These are phyloP conservation scores for Aspergillus carlsbadensis DNA, from an alignment of 495 filamentous ascomycete genomes.

Conservation along the genomic window DNA sequence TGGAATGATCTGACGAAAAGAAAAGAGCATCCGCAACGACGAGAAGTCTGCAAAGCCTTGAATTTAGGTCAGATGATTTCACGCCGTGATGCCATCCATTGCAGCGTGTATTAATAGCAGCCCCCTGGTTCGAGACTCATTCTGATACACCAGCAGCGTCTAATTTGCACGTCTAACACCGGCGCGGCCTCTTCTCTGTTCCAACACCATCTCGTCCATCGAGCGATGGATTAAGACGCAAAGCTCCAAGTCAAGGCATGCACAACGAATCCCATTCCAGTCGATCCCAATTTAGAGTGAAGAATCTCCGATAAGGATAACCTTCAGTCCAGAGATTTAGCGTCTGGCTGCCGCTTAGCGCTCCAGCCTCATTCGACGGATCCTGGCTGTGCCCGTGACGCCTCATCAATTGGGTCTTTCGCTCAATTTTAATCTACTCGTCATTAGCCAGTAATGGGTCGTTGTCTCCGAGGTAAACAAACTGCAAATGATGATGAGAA, in stretches of 20 bases:
- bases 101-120: slow-evolving; percentile 10
- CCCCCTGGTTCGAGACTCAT: slow-evolving; percentile 11
- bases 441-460: too few species aligned
- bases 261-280: background rate
- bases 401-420: background rate
- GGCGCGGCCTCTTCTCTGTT: background rate
- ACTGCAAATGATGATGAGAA: background rate
- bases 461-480: too few species aligned
- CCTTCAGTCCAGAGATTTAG: background rate
- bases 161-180: background rate
- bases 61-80: slow-evolving; percentile 6
- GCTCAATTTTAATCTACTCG: too few species aligned
- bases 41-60: slow-evolving; percentile 7
- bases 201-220: background rate
- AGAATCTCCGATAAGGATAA: background rate
- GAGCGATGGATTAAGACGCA: background rate
- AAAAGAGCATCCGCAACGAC: slow-evolving; percentile 7
- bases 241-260: background rate
- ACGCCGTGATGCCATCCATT: slow-evolving; percentile 1
- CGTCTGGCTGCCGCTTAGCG: slow-evolving; percentile 1
- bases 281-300: background rate
- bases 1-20: background rate
- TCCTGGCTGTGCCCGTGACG: background rate
- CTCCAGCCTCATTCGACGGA: background rate
- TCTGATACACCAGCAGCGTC: background rate